phyloP scores from a whole-genome alignment of 2,329 filamentous ascomycete genomes.

The Lachnellula suecica region DNA sequence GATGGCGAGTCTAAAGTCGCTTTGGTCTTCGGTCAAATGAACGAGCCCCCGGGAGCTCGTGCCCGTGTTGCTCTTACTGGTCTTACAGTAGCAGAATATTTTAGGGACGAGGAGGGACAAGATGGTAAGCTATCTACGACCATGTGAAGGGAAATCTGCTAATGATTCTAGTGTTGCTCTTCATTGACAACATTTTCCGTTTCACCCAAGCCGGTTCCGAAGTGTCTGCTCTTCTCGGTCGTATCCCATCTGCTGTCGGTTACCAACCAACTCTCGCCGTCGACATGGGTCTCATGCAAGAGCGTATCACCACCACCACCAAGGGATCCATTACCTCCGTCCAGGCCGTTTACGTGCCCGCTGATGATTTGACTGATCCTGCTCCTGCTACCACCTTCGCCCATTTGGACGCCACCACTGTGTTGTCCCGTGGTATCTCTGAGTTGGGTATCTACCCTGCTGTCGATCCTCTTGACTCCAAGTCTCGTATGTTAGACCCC shows the following conservation, averaged over 20 bases:
- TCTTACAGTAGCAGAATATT: slow-evolving; percentile 75
- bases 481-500: slow-evolving; percentile 98
- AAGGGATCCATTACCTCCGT: slow-evolving; percentile 99
- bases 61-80: slow-evolving; percentile 99
- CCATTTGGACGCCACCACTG: slow-evolving; percentile 99
- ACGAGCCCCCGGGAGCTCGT: slow-evolving; percentile 99
- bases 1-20: slow-evolving; percentile 99
- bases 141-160: slow-evolving; percentile 19
- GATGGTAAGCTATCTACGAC: slow-evolving; percentile 61
- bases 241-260: slow-evolving; percentile 99
- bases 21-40: slow-evolving; percentile 99
- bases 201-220: slow-evolving; percentile 99
- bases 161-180: slow-evolving; percentile 74
- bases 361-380: slow-evolving; percentile 99
- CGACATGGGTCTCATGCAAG: slow-evolving; percentile 99
- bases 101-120: slow-evolving; percentile 75
- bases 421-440: slow-evolving; percentile 99
- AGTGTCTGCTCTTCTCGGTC: slow-evolving; percentile 97
- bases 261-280: slow-evolving; percentile 98
- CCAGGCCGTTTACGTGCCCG: slow-evolving; percentile 99
- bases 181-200: slow-evolving; percentile 99
- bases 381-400: slow-evolving; percentile 99
- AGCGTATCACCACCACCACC: slow-evolving; percentile 99
- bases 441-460: slow-evolving; percentile 99
- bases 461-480: slow-evolving; percentile 99